Percentiles rank a stretch among this genome's conserved stretches.
Evolutionary conservation across 495 filamentous ascomycete species (phyloP).

Genomic region (Bathelium albidoporum): DNA sequence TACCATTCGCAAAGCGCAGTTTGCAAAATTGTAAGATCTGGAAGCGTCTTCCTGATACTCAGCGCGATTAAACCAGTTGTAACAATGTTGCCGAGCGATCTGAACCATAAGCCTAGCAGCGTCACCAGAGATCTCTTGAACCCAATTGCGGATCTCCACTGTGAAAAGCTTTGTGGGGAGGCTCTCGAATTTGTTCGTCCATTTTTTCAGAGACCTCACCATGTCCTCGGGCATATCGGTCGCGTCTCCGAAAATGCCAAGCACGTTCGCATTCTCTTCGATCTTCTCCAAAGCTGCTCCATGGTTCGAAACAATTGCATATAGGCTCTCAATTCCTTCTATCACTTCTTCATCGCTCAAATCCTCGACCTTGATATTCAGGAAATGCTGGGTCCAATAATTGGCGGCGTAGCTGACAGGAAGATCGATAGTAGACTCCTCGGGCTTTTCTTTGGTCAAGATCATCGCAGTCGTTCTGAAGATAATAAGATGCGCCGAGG

Average conservation of each 20-base stretch:
- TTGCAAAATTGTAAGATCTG: not conserved
- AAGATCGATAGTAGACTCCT: not conserved
- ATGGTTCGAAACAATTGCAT: not conserved
- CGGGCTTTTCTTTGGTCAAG: conserved; percentile 1
- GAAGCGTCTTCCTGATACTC: not conserved
- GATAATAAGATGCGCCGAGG: conserved; percentile 11
- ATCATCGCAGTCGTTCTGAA: conserved; percentile 7
- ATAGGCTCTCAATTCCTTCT: not conserved
- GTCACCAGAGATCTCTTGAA: not conserved
- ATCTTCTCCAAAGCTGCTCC: not conserved
- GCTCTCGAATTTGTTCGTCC: not conserved
- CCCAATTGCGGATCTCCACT: not conserved
- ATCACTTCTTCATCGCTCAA: not conserved
- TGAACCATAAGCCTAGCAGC: not conserved
- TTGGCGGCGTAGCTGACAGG: conserved; percentile 8
- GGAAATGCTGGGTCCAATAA: conserved; percentile 13
- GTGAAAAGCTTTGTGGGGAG: not conserved
- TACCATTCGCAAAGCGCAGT: not conserved
- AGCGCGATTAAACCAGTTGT: not conserved
- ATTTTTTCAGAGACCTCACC: not conserved
- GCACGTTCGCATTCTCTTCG: not conserved
- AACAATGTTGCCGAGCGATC: not conserved
- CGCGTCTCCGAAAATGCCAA: not conserved
- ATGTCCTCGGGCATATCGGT: not conserved
- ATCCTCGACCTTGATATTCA: conserved; percentile 10